Evolutionary conservation across 176 grass and related monocot genomes (phyloP), one percentile per base, ranked within the genome.

Genomic region (Zoysia japonica): DNA sequence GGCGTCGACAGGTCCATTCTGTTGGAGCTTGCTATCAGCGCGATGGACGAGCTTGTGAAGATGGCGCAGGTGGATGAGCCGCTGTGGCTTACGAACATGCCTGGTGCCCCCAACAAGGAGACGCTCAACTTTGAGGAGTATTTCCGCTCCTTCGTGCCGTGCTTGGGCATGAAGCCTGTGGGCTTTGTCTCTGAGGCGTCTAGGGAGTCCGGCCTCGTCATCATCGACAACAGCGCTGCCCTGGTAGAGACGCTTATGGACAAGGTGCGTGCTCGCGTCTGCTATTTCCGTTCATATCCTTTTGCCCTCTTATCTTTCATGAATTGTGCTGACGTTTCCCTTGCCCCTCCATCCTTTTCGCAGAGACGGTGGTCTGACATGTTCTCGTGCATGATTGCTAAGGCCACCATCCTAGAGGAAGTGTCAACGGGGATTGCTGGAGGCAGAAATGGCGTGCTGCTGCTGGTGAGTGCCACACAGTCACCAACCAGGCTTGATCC

Each of bases 381-480:
- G 95, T 98, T 98, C 78, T 91, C 95, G 19, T 91, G 83, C 68
- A 91, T 98, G 80, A 94, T 98, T 61, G 90, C 92, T 13, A 92
- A 93, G 77, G 83, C 90, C 19, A 91, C 87, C 7, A 70, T 87
- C 44, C 81, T 91, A 16, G 95, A 98, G 61, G 95, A 94, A 70
- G 77, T 98, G 43, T 90, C 95, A 54, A 68, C 53, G 0, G 95
- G 95, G 74, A 87, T 94, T 80, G 95, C 87, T 36, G 92, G 88
- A 65, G 87, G 85, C 68, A 90, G 92, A 85, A 98, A 98, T 76
- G 95, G 95, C 61, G 78, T 52, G 37, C 72, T 98, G 62, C 92
- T 92, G 65, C 89, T 98, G 59, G 95, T 98, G 80, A 98, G 90
- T 80, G 67, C 19, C 16, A 15, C 28, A 49, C 78, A 68, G 5